Evolutionary conservation across 2,329 filamentous ascomycete genomes (phyloP), one percentile per base, ranked within the genome.

Genomic region (Westerdykella ornata): DNA sequence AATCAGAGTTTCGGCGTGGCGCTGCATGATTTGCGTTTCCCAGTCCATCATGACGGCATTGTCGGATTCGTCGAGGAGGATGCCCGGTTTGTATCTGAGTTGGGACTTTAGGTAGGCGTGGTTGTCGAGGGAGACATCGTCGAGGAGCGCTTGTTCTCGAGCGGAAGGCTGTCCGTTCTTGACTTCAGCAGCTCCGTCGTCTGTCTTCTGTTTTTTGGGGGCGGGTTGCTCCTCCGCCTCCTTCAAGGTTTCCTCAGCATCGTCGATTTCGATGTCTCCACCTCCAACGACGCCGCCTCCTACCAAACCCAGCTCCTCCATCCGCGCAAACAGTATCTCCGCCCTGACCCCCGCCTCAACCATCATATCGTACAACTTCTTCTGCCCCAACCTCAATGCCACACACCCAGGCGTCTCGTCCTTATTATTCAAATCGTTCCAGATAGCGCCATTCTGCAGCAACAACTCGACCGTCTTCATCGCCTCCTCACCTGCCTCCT

Each of bases 21-120:
- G 76, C 45, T 77, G 77, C 88, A 94, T 94, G 54, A 94, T 92
- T 49, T 82, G 79, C 2, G 82, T 84, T 66, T 94, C 88, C 88
- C 88, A 94, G 30, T 82, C 77, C 88, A 94, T 94, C 88, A 94
- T 94, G 35, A 94, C 85, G 39, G 85, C 87, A 62, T 94, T 94
- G 47, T 80, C 75, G 49, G 81, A 78, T 3, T 78, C 74, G 59
- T 92, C 86, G 5, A 92, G 74, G 2, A 92, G 76, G 17, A 64
- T 65, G 0, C 56, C 57, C 3, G 54, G 52, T 41, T 57, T 58
- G 53, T 64, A 64, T 19, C 60, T 45, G 14, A 65, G 43, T 36
- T 64, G 53, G 8, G 50, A 56, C 38, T 55, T 59, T 14, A 66
- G 50, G 34, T 65, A 66, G 17, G 67, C 65, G 41, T 64, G 67